Percentiles rank a stretch among this genome's conserved stretches.
These are phyloP conservation scores for Tuber indicum DNA, from an alignment of 495 filamentous ascomycete species.

Conservation along the genomic window DNA sequence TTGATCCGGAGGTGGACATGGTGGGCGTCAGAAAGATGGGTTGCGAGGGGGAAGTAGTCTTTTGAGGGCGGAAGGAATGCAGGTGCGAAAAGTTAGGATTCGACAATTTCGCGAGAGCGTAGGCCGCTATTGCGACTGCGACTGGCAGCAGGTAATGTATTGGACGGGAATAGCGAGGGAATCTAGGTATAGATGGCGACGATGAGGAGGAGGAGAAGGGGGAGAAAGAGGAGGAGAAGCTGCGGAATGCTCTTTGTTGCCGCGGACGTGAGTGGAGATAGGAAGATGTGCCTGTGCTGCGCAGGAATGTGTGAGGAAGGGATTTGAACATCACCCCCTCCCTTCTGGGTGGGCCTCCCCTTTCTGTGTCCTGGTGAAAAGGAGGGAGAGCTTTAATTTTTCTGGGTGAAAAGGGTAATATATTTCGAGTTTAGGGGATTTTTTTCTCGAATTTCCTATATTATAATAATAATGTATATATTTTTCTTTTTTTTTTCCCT, in stretches of 20 bases:
- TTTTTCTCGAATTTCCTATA: neutral
- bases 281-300: constrained; percentile 12
- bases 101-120: neutral
- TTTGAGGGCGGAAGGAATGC: neutral
- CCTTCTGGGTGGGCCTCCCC: neutral
- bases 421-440: neutral
- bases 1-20: constrained; percentile 42
- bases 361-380: neutral
- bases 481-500: no score
- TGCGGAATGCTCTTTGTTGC: constrained; percentile 11
- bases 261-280: constrained; percentile 16
- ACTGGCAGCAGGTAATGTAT: neutral
- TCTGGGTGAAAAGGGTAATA: neutral
- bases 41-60: neutral
- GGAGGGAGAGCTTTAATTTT: neutral
- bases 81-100: neutral
- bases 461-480: neutral
- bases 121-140: neutral
- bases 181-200: neutral
- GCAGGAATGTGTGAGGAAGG: constrained; percentile 24
- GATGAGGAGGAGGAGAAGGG: neutral
- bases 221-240: neutral
- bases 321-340: constrained; percentile 21
- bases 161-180: neutral
- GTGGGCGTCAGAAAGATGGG: neutral